Conservation (phyloP, 2,329 filamentous ascomycete genomes). For the Blastomyces parvus region DNA sequence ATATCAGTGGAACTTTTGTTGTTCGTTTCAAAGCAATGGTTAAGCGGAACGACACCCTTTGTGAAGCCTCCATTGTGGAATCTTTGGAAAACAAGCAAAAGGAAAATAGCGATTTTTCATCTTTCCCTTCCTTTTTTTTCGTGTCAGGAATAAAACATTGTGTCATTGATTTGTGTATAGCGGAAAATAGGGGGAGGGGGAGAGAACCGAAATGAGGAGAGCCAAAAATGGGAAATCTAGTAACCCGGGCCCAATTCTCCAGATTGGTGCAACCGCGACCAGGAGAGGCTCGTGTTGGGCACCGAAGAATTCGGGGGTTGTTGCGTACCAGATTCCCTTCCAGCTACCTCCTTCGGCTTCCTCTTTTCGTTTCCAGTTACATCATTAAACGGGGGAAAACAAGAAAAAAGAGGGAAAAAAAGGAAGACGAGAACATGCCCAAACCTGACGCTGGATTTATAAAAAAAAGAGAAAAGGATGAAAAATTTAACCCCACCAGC, state of each 20-base stretch:
- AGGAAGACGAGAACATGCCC: background rate
- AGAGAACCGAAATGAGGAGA: background rate
- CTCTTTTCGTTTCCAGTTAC: conserved; percentile 1
- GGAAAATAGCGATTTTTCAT: background rate
- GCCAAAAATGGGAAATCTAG: background rate
- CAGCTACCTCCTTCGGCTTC: background rate
- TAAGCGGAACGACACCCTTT: conserved; percentile 48
- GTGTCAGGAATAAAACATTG: background rate
- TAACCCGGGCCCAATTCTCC: background rate
- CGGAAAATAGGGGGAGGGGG: background rate
- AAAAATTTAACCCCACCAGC: background rate
- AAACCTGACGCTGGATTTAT: background rate
- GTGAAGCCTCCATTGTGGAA: conserved; percentile 50
- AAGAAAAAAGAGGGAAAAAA: background rate
- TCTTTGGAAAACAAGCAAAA: conserved; percentile 23
- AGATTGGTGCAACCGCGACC: background rate
- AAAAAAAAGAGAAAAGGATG: background rate
- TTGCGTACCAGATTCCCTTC: background rate
- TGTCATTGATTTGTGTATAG: conserved; percentile 3
- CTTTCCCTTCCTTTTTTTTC: background rate
- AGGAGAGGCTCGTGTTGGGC: background rate
- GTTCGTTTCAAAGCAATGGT: conserved; percentile 34
- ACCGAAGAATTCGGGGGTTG: background rate
- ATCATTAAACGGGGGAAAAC: conserved; percentile 5
- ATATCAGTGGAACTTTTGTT: background rate